Conservation (phyloP, 1,139 yeast species). For the Yarrowia galli region DNA sequence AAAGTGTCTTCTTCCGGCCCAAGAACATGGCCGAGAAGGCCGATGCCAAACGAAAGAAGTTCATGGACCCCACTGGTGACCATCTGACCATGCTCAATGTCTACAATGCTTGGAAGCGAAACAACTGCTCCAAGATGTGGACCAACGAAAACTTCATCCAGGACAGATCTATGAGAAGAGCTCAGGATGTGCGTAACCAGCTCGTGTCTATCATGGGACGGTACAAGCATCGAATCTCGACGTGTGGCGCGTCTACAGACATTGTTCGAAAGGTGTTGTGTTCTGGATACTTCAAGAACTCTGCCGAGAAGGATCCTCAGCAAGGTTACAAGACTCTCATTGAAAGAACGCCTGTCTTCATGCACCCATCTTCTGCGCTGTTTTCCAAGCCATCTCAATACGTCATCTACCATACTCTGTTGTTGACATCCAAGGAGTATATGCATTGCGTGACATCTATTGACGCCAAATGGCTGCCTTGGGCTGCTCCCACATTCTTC, state of each 20-base stretch:
- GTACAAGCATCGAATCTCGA: slow-evolving; percentile 58
- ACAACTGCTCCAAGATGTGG: slow-evolving; percentile 72
- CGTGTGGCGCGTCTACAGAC: slow-evolving; percentile 64
- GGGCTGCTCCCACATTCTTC: slow-evolving; percentile 87
- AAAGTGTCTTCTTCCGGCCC: slow-evolving; percentile 83
- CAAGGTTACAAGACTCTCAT: slow-evolving; percentile 79
- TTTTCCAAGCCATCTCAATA: slow-evolving; percentile 77
- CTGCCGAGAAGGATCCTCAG: slow-evolving; percentile 80
- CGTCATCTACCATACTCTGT: slow-evolving; percentile 82
- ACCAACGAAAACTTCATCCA: slow-evolving; percentile 83
- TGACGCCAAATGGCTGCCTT: slow-evolving; percentile 85
- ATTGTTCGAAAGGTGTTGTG: slow-evolving; percentile 75
- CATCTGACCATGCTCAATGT: slow-evolving; percentile 86
- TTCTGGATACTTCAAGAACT: slow-evolving; percentile 85
- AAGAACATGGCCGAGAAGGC: slow-evolving; percentile 71
- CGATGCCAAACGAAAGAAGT: slow-evolving; percentile 75
- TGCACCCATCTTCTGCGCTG: slow-evolving; percentile 89
- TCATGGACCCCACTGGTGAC: slow-evolving; percentile 83
- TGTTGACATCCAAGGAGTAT: slow-evolving; percentile 85
- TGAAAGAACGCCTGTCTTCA: slow-evolving; percentile 77
- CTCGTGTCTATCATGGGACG: slow-evolving; percentile 67
- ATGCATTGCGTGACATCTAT: slow-evolving; percentile 87
- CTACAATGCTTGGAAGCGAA: slow-evolving; percentile 75
- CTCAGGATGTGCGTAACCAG: slow-evolving; percentile 80
- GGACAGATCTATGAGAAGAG: slow-evolving; percentile 77